Evolutionary conservation across 768 basidiomycete genomes (phyloP).

Genomic region (Suillus subaureus): DNA sequence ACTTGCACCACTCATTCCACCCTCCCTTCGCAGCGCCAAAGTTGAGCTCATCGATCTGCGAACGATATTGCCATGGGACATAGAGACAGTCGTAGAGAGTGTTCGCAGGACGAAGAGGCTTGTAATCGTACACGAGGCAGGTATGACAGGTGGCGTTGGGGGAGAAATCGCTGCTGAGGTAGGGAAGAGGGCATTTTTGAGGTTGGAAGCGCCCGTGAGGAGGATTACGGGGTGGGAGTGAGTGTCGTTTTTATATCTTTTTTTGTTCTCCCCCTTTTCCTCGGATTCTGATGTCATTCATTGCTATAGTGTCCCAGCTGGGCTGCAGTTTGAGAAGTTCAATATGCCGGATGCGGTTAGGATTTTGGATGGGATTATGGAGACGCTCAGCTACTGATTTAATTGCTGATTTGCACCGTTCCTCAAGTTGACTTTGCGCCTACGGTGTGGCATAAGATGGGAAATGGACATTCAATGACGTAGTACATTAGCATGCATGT

Average conservation of each 20-base stretch:
- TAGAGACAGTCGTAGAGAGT: constrained; percentile 77
- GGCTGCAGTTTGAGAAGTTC: constrained; percentile 89
- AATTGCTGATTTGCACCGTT: too few species aligned
- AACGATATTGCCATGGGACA: constrained; percentile 89
- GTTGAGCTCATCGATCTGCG: constrained; percentile 91
- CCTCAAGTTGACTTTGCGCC: too few species aligned
- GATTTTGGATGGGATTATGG: constrained; percentile 79
- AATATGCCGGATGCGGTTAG: constrained; percentile 87
- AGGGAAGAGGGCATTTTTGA: constrained; percentile 81
- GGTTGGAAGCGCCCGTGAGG: constrained; percentile 84
- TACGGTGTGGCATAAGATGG: too few species aligned
- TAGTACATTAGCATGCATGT: too few species aligned
- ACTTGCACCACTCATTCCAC: constrained; percentile 66
- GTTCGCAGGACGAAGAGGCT: constrained; percentile 84
- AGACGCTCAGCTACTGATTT: constrained; percentile 70
- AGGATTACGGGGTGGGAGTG: constrained; percentile 94
- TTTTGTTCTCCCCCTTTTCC: constrained; percentile 1
- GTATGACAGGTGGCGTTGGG: constrained; percentile 82
- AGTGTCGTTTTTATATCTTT: constrained; percentile 38
- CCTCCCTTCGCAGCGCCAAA: constrained; percentile 63
- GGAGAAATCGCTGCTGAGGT: constrained; percentile 92
- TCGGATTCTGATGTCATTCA: constrained; percentile 4
- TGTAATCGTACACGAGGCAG: constrained; percentile 91
- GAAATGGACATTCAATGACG: too few species aligned
- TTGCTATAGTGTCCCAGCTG: constrained; percentile 69